These are phyloP conservation scores for Sporormia fimetaria DNA, from an alignment of 495 filamentous ascomycete genomes.

Conservation along the genomic window DNA sequence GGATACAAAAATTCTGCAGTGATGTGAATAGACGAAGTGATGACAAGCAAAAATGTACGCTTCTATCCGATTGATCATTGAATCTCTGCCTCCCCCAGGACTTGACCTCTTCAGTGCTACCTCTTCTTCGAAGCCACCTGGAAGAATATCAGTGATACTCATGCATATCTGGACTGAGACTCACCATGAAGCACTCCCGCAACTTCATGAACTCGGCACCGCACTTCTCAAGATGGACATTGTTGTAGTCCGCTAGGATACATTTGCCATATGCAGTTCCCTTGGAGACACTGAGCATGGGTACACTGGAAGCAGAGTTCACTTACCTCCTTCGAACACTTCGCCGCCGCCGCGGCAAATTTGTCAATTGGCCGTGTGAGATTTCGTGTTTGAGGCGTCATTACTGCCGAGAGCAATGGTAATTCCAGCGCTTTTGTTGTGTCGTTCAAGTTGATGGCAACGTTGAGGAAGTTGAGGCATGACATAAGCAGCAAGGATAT, in stretches of 20 bases:
- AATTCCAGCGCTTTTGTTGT: too few species aligned
- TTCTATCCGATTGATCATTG: too few species aligned
- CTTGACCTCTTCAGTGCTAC: slow-evolving; percentile 18
- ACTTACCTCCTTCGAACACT: slow-evolving; percentile 71
- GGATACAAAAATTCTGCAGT: slow-evolving; percentile 8
- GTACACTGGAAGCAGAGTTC: too few species aligned
- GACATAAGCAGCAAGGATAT: too few species aligned
- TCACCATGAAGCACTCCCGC: slow-evolving; percentile 82
- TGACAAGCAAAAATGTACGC: slow-evolving; percentile 10
- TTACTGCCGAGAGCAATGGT: too few species aligned
- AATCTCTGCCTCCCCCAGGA: too few species aligned
- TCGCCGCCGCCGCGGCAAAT: slow-evolving; percentile 68
- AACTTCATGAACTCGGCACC: slow-evolving; percentile 70
- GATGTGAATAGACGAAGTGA: neutral
- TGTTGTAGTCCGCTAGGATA: slow-evolving; percentile 79
- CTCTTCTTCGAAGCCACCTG: slow-evolving; percentile 40
- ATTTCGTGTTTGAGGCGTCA: too few species aligned
- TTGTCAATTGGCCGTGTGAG: slow-evolving; percentile 69
- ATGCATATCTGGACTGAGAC: slow-evolving; percentile 18
- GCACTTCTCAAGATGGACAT: slow-evolving; percentile 86
- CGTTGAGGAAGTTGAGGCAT: too few species aligned
- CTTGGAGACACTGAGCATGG: neutral
- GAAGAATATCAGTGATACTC: neutral
- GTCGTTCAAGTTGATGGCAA: too few species aligned
- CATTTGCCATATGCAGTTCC: slow-evolving; percentile 74